phyloP scores from a whole-genome alignment of 1,139 yeast genomes.

The Pichia sp. region DNA sequence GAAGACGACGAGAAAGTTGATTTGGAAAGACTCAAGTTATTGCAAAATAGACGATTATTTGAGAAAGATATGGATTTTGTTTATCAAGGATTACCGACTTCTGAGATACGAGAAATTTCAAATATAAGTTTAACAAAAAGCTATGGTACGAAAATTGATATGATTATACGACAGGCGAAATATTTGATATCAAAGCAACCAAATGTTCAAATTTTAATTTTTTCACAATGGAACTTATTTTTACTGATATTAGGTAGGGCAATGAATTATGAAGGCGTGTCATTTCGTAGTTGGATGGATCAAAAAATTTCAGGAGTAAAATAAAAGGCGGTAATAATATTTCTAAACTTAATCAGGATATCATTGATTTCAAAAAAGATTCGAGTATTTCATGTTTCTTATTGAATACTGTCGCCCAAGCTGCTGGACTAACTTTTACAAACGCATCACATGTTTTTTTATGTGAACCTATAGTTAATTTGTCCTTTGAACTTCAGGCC shows the following conservation, averaged over 20 bases:
- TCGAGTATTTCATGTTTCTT: constrained; percentile 71
- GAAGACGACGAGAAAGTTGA: neutral
- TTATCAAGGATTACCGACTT: constrained; percentile 43
- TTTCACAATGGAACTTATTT: constrained; percentile 84
- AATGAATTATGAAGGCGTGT: constrained; percentile 50
- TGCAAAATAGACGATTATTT: constrained; percentile 15
- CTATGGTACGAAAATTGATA: constrained; percentile 82
- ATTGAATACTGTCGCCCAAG: constrained; percentile 78
- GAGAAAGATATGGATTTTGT: constrained; percentile 37
- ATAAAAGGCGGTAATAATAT: constrained; percentile 1
- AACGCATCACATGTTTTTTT: constrained; percentile 88
- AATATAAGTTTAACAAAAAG: constrained; percentile 30
- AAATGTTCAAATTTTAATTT: constrained; percentile 70
- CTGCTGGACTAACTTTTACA: constrained; percentile 82
- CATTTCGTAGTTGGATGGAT: constrained; percentile 33
- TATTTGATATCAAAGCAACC: constrained; percentile 57
- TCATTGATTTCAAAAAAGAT: constrained; percentile 61
- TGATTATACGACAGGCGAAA: constrained; percentile 65
- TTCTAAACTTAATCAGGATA: constrained; percentile 33
- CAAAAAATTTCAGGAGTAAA: neutral
- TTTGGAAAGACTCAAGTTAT: constrained; percentile 11
- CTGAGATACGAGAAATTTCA: constrained; percentile 40
- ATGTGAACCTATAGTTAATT: constrained; percentile 88
- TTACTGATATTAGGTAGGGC: constrained; percentile 65
- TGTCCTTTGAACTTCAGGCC: constrained; percentile 84